These are phyloP conservation scores for Periconia macrospinosa DNA, from an alignment of 2,329 filamentous ascomycete genomes.

Conservation along the genomic window DNA sequence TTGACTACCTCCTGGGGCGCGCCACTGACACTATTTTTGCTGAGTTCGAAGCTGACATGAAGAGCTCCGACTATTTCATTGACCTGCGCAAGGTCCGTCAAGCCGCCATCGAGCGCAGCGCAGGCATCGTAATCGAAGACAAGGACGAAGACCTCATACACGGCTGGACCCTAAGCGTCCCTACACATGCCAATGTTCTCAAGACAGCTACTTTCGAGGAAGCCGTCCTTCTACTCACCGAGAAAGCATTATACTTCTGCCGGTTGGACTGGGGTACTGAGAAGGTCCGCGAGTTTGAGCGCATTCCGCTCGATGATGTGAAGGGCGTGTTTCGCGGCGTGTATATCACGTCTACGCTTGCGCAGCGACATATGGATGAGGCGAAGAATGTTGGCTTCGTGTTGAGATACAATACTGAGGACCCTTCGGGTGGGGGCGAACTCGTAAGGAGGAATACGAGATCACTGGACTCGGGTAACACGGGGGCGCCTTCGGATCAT, in stretches of 20 bases:
- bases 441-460: conserved; percentile 82
- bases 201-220: conserved; percentile 80
- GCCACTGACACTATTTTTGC: conserved; percentile 84
- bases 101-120: conserved; percentile 85
- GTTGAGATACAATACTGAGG: conserved; percentile 69
- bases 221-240: conserved; percentile 82
- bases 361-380: conserved; percentile 74
- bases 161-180: conserved; percentile 86
- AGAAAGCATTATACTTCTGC: conserved; percentile 83
- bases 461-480: conserved; percentile 62
- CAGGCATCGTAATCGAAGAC: conserved; percentile 74
- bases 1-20: conserved; percentile 91
- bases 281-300: conserved; percentile 90
- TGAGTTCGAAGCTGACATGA: conserved; percentile 93
- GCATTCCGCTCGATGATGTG: conserved; percentile 76
- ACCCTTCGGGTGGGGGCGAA: conserved; percentile 62
- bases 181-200: conserved; percentile 67
- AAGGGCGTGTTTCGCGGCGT: conserved; percentile 75
- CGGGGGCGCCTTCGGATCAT: conserved; percentile 26
- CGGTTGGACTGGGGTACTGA: conserved; percentile 94
- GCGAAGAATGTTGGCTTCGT: conserved; percentile 81
- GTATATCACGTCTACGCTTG: conserved; percentile 88
- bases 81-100: conserved; percentile 83
- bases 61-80: conserved; percentile 86
- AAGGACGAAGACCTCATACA: conserved; percentile 85